Evolutionary conservation across 768 basidiomycete genomes (phyloP).

Genomic region (Kwoniella bestiolae): DNA sequence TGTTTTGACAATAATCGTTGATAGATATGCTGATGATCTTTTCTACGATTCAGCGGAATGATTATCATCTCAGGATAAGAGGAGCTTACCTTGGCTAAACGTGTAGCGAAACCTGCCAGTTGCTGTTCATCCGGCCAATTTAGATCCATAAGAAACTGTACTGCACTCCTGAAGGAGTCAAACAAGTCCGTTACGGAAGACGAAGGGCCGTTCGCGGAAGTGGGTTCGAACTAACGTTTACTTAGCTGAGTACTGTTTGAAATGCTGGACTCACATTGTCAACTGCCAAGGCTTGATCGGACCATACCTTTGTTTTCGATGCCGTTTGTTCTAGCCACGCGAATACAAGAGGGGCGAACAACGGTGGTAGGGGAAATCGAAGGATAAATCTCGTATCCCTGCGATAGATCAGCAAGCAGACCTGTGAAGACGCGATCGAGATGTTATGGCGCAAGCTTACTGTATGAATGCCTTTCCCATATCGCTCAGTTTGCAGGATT

Average conservation of each 20-base stretch:
- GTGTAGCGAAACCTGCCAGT: constrained; percentile 85
- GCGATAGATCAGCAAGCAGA: background rate
- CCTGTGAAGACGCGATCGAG: too few species aligned
- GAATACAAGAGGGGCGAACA: constrained; percentile 85
- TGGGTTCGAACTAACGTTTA: constrained; percentile 65
- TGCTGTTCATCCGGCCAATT: constrained; percentile 92
- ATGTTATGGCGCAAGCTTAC: constrained; percentile 61
- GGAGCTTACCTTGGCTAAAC: constrained; percentile 75
- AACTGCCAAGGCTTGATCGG: constrained; percentile 80
- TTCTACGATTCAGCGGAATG: background rate
- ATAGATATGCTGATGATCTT: constrained; percentile 90
- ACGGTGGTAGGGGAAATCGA: constrained; percentile 71
- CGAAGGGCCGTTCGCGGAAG: constrained; percentile 76
- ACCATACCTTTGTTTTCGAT: constrained; percentile 90
- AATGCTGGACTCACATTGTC: constrained; percentile 69
- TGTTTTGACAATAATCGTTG: constrained; percentile 83
- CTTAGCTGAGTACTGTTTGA: background rate
- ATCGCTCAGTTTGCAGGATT: constrained; percentile 72
- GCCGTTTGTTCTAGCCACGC: constrained; percentile 90
- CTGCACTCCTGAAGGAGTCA: constrained; percentile 87
- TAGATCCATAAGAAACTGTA: constrained; percentile 82
- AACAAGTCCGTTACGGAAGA: constrained; percentile 98
- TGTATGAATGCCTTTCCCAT: constrained; percentile 82
- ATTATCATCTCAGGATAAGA: background rate
- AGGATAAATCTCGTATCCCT: constrained; percentile 38